Evolutionary conservation across 345 rosid species (phyloP), one percentile per base, ranked within the genome.

Genomic region (Acer campestre): DNA sequence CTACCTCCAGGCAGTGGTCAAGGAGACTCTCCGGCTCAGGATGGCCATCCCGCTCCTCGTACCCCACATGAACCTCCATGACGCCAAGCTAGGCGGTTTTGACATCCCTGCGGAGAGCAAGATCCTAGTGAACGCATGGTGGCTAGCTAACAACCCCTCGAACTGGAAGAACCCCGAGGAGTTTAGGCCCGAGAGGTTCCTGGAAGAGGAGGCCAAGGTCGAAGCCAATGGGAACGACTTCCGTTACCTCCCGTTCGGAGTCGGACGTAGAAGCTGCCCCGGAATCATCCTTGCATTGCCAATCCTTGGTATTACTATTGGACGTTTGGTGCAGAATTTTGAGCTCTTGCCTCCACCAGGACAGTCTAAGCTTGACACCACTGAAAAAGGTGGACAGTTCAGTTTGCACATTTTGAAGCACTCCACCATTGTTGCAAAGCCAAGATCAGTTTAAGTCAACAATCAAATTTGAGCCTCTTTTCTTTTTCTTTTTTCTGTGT

Each of bases 31-130:
- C 51, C 80, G 99, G 22, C 82, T 94, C 9, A 85, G 99, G 42
- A 96, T 94, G 98, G 98, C 99, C 1, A 96, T 96, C 75, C 99
- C 99, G 17, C 93, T 96, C 1, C 97, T 96, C 14, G 99, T 96
- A 17, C 99, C 98, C 0, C 99, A 96, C 91, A 94, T 96, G 99
- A 96, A 96, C 87, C 97, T 96, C 73, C 77, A 94, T 35, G 97
- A 96, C 0, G 99, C 99, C 29, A 96, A 89, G 88, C 98, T 96
- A 29, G 84, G 87, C 0, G 92, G 93, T 48, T 94, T 81, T 6
- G 99, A 96, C 56, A 86, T 96, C 73, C 99, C 99, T 0, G 99
- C 99, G 0, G 99, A 96, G 83, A 94, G 98, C 94, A 96, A 96
- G 51, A 91, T 96, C 84, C 70, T 96, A 22, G 97, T 96, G 16